phyloP scores from a whole-genome alignment of 352 stramenopile genomes.

The Phytophthora pluvialis region DNA sequence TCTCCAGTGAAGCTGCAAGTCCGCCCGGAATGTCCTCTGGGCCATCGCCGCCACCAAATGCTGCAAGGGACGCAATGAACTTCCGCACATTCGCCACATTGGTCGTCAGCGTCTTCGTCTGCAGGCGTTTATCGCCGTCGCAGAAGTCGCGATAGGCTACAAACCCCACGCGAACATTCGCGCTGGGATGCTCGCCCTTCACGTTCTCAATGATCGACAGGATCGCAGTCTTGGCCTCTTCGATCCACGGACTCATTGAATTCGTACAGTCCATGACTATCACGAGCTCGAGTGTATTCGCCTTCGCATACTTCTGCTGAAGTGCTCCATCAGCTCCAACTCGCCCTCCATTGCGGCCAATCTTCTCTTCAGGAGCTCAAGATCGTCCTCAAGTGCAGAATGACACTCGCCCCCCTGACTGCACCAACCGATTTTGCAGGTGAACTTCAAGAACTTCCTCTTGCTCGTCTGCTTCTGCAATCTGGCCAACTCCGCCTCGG shows the following conservation, averaged over 20 bases:
- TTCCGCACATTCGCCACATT: slow-evolving; percentile 19
- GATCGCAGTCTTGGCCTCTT: neutral
- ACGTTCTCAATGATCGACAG: slow-evolving; percentile 40
- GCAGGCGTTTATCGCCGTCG: slow-evolving; percentile 29
- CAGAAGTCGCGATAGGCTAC: slow-evolving; percentile 55
- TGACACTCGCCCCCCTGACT: slow-evolving; percentile 8
- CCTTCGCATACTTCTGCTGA: slow-evolving; percentile 19
- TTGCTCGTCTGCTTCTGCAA: slow-evolving; percentile 2
- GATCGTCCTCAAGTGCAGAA: neutral
- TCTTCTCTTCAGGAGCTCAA: slow-evolving; percentile 5
- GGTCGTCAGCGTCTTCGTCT: slow-evolving; percentile 29
- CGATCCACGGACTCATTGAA: slow-evolving; percentile 48
- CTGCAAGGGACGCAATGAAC: slow-evolving; percentile 34
- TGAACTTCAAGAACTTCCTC: slow-evolving; percentile 17
- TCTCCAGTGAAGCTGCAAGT: slow-evolving; percentile 33
- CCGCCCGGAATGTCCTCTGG: slow-evolving; percentile 50
- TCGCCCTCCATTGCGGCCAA: slow-evolving; percentile 16
- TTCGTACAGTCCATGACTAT: slow-evolving; percentile 56
- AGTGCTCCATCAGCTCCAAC: slow-evolving; percentile 20
- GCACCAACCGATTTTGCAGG: slow-evolving; percentile 22
- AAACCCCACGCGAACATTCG: slow-evolving; percentile 44
- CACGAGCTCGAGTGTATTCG: slow-evolving; percentile 47
- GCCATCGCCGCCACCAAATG: slow-evolving; percentile 40
- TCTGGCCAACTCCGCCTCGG: slow-evolving; percentile 12
- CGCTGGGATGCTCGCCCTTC: slow-evolving; percentile 24